Evolutionary conservation across 2,329 filamentous ascomycete species (phyloP).

Genomic region (Chrysoporthe austroafricana): DNA sequence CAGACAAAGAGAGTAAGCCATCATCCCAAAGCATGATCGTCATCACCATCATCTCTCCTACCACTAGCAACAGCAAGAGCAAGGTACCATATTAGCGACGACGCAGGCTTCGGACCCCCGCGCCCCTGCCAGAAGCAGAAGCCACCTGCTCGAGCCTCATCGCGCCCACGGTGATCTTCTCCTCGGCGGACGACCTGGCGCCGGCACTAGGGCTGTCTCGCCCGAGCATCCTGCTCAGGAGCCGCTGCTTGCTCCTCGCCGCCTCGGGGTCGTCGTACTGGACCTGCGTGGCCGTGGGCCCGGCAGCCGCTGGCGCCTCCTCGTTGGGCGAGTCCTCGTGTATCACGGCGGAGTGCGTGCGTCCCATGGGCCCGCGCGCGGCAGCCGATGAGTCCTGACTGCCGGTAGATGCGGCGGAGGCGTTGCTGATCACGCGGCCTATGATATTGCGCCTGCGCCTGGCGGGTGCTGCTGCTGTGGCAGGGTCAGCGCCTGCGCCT

Average conservation of each 20-base stretch:
- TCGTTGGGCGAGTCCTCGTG: conserved; percentile 31
- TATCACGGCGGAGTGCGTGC: conserved; percentile 16
- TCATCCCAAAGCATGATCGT: too few species aligned
- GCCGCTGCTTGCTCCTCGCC: conserved; percentile 45
- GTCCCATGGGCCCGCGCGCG: conserved; percentile 10
- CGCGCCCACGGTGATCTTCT: neutral
- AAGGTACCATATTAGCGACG: neutral
- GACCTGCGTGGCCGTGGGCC: conserved; percentile 55
- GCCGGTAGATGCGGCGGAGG: conserved; percentile 54
- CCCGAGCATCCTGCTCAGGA: conserved; percentile 50
- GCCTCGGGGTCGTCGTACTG: conserved; percentile 58
- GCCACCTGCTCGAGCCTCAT: conserved; percentile 3
- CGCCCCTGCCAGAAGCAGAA: neutral
- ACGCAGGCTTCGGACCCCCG: neutral
- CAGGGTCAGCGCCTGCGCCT: conserved; percentile 6
- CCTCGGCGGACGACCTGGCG: neutral
- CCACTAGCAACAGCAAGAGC: neutral
- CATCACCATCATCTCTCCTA: neutral
- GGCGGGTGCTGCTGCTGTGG: conserved; percentile 25
- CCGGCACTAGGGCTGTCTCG: neutral
- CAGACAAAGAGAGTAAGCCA: neutral
- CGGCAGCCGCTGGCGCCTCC: conserved; percentile 19
- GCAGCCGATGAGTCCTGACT: conserved; percentile 45
- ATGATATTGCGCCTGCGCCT: conserved; percentile 55
- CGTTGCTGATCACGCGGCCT: conserved; percentile 62